Conservation (phyloP, 2,329 filamentous ascomycete genomes). For the Sporothrix luriei region DNA sequence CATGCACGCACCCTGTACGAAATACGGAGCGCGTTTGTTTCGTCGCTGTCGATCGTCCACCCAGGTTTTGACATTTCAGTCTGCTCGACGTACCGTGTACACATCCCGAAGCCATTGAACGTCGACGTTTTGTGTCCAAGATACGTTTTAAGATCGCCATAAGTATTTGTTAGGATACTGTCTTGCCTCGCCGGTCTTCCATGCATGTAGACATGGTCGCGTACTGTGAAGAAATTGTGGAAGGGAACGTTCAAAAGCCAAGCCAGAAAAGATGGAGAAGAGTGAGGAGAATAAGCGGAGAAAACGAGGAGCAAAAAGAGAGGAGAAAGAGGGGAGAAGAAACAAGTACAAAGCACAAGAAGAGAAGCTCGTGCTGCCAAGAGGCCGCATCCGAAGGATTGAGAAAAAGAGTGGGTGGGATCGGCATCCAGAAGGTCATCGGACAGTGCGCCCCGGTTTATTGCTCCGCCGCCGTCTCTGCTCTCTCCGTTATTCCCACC, state of each 20-base stretch:
- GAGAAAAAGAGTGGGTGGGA: neutral
- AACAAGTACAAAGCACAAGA: neutral
- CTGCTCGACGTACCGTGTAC: neutral
- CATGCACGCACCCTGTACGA: neutral
- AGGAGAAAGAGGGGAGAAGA: constrained; percentile 3
- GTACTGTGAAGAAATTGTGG: constrained; percentile 3
- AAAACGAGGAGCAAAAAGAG: neutral
- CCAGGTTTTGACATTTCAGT: neutral
- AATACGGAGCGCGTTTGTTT: neutral
- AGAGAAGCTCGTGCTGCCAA: too few species aligned
- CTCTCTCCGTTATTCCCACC: neutral
- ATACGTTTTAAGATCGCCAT: too few species aligned
- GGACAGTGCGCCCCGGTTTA: constrained; percentile 23
- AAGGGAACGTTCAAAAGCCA: neutral
- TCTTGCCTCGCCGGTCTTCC: neutral
- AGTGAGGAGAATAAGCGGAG: neutral
- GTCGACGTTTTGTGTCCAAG: too few species aligned
- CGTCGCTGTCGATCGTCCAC: neutral
- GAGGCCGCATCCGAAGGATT: too few species aligned
- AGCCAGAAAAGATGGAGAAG: constrained; percentile 8
- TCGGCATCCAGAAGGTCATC: constrained; percentile 5
- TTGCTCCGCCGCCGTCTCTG: neutral
- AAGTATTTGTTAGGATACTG: neutral
- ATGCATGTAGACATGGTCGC: neutral
- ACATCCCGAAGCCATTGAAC: constrained; percentile 5